Conservation (phyloP, 2,329 filamentous ascomycete species). For the Pseudogymnoascus sp. region DNA sequence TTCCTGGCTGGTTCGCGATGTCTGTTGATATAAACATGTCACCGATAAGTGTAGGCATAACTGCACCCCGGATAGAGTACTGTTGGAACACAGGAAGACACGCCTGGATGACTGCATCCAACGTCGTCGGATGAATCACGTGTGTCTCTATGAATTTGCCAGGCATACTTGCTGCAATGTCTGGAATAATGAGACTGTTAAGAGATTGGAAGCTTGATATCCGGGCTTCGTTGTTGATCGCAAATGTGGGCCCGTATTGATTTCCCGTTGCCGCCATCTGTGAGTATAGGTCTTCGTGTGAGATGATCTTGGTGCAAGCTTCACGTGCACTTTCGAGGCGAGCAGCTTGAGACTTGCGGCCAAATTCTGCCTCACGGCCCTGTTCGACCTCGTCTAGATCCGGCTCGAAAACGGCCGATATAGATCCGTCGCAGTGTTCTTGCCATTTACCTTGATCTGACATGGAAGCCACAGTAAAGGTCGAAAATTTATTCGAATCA, state of each 20-base stretch:
- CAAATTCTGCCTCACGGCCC: neutral
- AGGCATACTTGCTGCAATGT: neutral
- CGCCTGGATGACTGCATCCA: neutral
- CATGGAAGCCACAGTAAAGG: neutral
- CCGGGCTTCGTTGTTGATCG: neutral
- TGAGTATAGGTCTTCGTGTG: neutral
- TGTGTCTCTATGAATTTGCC: neutral
- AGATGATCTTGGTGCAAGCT: neutral
- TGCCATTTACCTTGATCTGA: neutral
- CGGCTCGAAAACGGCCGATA: neutral
- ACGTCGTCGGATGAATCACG: neutral
- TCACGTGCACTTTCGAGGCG: neutral
- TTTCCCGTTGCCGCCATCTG: constrained; percentile 9
- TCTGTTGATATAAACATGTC: neutral
- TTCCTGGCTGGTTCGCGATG: neutral
- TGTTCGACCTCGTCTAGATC: neutral
- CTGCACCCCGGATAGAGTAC: neutral
- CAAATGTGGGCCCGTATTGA: constrained; percentile 11
- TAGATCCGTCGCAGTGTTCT: neutral
- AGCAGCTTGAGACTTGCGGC: neutral
- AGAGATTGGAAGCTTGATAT: neutral
- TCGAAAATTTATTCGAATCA: neutral
- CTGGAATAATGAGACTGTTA: neutral
- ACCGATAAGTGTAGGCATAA: neutral
- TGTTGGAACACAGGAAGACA: neutral